Conservation (phyloP, 768 basidiomycete genomes). For the Lentinula boryana region DNA sequence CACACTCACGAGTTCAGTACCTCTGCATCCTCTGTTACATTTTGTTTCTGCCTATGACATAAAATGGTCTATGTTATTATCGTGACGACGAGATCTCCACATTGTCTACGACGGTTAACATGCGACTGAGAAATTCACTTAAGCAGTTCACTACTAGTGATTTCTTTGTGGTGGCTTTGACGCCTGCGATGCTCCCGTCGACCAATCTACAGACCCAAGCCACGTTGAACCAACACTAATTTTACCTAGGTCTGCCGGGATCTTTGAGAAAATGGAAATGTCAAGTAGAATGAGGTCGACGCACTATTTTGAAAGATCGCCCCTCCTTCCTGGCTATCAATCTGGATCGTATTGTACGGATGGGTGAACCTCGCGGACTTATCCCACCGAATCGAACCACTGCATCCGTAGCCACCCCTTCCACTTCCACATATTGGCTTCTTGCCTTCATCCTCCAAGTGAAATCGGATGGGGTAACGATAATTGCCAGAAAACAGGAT, state of each 20-base stretch:
- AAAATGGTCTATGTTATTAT: too few species aligned
- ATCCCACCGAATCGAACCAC: neutral
- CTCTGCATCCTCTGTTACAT: too few species aligned
- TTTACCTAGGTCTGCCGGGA: neutral
- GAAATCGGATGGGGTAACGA: neutral
- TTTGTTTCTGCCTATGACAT: too few species aligned
- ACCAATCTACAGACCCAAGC: neutral
- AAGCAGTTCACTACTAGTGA: neutral
- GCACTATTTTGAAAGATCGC: neutral
- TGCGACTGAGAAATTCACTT: too few species aligned
- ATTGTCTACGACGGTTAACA: too few species aligned
- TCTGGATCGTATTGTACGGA: neutral
- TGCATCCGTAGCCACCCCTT: neutral
- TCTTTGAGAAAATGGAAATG: neutral
- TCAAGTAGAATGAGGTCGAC: neutral
- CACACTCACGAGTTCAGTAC: too few species aligned
- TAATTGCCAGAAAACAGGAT: neutral
- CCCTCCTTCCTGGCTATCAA: neutral
- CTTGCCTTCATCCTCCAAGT: neutral
- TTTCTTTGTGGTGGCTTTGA: neutral
- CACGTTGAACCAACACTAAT: neutral
- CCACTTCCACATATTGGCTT: neutral
- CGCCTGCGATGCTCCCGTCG: neutral
- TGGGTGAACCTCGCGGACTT: neutral
- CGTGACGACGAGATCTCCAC: too few species aligned